Evolutionary conservation across 352 stramenopile genomes (phyloP).

Genomic region (Phytophthora palmivora): DNA sequence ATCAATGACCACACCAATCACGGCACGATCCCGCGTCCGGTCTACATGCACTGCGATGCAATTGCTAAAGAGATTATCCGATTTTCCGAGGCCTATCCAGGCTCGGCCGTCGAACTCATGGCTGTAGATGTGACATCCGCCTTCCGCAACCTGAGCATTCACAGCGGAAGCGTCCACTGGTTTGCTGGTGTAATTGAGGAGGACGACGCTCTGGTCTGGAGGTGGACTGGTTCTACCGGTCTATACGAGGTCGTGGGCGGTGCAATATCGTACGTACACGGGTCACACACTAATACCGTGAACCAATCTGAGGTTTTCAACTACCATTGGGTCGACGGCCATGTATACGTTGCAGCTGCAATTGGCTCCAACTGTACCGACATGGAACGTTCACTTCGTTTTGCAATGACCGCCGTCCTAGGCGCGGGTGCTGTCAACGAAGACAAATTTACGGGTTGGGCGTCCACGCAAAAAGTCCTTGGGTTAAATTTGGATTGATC

Average conservation of each 20-base stretch:
- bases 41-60: slow-evolving; percentile 21
- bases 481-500: neutral
- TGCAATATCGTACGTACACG: neutral
- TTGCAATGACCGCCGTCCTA: neutral
- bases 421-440: slow-evolving; percentile 1
- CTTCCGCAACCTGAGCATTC: slow-evolving; percentile 12
- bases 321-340: slow-evolving; percentile 4
- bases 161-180: slow-evolving; percentile 3
- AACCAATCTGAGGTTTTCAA: neutral
- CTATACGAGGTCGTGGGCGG: slow-evolving; percentile 4
- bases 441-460: neutral
- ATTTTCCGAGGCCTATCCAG: neutral
- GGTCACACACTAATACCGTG: neutral
- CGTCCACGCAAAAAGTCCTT: neutral
- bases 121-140: slow-evolving; percentile 10
- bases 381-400: neutral
- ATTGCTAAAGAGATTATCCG: slow-evolving; percentile 10
- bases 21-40: slow-evolving; percentile 13
- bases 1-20: slow-evolving; percentile 13
- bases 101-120: neutral
- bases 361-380: neutral
- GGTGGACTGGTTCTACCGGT: neutral
- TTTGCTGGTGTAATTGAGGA: slow-evolving; percentile 7
- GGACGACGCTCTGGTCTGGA: neutral
- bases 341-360: neutral